Percentiles rank a stretch among this genome's conserved stretches.
Conservation (phyloP, 2,329 filamentous ascomycete species). For the Elsinoe necatrix region DNA sequence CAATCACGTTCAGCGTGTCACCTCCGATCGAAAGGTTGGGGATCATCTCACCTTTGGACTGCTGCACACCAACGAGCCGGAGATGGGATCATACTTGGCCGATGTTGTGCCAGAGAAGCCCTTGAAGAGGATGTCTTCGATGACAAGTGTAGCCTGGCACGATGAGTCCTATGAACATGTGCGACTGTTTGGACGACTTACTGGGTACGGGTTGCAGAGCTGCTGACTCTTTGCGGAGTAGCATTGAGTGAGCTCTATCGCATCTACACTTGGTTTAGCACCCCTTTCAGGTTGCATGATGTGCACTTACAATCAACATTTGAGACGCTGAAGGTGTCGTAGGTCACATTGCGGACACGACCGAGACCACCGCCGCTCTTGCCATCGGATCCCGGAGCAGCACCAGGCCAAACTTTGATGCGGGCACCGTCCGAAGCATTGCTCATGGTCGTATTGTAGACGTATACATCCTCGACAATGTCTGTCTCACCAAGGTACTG, state of each 20-base stretch:
- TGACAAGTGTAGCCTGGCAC: conserved; percentile 41
- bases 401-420: conserved; percentile 66
- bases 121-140: conserved; percentile 49
- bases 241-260: conserved; percentile 56
- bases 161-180: neutral
- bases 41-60: conserved; percentile 33
- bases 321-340: conserved; percentile 50
- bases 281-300: neutral
- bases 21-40: neutral
- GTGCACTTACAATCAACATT: conserved; percentile 45
- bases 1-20: neutral
- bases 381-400: conserved; percentile 51
- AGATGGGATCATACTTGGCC: conserved; percentile 34
- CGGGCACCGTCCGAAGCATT: conserved; percentile 53
- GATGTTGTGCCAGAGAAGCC: conserved; percentile 50
- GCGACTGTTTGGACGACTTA: neutral
- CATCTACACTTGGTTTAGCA: conserved; percentile 32
- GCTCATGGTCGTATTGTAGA: conserved; percentile 32
- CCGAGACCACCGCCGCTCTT: conserved; percentile 58
- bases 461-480: conserved; percentile 57
- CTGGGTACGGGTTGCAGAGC: conserved; percentile 50
- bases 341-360: conserved; percentile 58
- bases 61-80: conserved; percentile 38
- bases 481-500: conserved; percentile 58
- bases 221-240: conserved; percentile 55